These are phyloP conservation scores for Capronia coronata DNA, from an alignment of 2,329 filamentous ascomycete genomes.

Conservation along the genomic window DNA sequence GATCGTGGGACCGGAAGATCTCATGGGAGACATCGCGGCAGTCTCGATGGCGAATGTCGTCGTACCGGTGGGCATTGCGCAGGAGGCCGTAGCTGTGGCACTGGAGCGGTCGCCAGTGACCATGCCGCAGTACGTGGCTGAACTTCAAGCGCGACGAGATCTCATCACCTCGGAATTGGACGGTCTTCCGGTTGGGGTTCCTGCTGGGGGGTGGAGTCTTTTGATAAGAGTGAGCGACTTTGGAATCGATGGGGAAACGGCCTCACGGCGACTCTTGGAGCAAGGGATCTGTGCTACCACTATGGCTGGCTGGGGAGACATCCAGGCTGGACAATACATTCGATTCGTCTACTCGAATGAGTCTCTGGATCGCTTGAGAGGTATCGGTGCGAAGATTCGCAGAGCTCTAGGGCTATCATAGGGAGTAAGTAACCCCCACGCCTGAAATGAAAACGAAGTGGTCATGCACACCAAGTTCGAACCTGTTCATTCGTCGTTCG, in stretches of 20 bases:
- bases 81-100: conserved; percentile 6
- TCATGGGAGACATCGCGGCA: neutral
- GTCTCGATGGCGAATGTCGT: conserved; percentile 17
- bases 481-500: too few relatives aligned
- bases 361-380: conserved; percentile 10
- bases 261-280: conserved; percentile 8
- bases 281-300: conserved; percentile 12
- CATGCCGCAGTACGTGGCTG: conserved; percentile 7
- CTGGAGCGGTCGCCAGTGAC: conserved; percentile 5
- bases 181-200: conserved; percentile 11
- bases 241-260: conserved; percentile 3
- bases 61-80: conserved; percentile 17
- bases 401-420: conserved; percentile 3
- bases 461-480: too few relatives aligned
- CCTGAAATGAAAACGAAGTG: too few relatives aligned
- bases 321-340: conserved; percentile 9
- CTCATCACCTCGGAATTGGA: conserved; percentile 8
- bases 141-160: conserved; percentile 14
- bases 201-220: conserved; percentile 11
- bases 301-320: conserved; percentile 14
- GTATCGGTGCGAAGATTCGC: conserved; percentile 9
- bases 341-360: conserved; percentile 19
- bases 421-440: too few relatives aligned
- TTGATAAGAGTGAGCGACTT: conserved; percentile 10
- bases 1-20: conserved; percentile 13